Base-by-base conservation (phyloP, 176 grass and related monocot species). In the Carex scoparia region DNA sequence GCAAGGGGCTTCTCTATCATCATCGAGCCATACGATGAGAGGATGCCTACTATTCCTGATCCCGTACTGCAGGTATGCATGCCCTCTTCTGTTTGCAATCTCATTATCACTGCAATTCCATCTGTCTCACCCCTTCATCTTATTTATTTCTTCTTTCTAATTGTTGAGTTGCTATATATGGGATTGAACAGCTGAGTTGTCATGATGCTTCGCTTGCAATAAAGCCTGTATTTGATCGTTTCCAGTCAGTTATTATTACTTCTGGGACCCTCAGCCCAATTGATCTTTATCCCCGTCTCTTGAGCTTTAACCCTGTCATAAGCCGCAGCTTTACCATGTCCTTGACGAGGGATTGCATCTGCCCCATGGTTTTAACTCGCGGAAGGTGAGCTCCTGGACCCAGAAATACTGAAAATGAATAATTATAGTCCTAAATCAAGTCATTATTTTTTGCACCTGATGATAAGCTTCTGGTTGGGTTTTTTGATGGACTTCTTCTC, bases 271-370 rank as follows among this genome's bases (percentile, higher is more conserved):
- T 98, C 14, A 98, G 93, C 85, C 95, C 95, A 16, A 95, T 98
- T 46, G 93, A 93, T 87, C 91, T 98, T 30, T 98, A 98, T 68
- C 95, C 95, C 83, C 91, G 92, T 27, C 89, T 98, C 82, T 79
- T 98, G 76, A 98, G 92, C 81, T 98, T 98, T 82, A 93, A 93
- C 80, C 95, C 93, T 69, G 95, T 98, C 78, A 95, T 98, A 89
- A 98, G 95, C 86, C 89, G 85, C 84, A 98, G 95, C 81, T 98
- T 98, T 85, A 98, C 89, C 23, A 98, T 95, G 95, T 98, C 95
- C 58, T 87, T 98, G 82, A 93, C 95, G 60, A 93, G 95, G 85
- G 95, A 98, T 85, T 98, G 95, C 57, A 98, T 98, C 84, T 98
- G 95, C 51, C 95, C 95, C 35, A 98, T 98, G 95, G 92, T 98